These are phyloP conservation scores for Rosellinia necatrix DNA, from an alignment of 2,329 filamentous ascomycete species.

Conservation along the genomic window DNA sequence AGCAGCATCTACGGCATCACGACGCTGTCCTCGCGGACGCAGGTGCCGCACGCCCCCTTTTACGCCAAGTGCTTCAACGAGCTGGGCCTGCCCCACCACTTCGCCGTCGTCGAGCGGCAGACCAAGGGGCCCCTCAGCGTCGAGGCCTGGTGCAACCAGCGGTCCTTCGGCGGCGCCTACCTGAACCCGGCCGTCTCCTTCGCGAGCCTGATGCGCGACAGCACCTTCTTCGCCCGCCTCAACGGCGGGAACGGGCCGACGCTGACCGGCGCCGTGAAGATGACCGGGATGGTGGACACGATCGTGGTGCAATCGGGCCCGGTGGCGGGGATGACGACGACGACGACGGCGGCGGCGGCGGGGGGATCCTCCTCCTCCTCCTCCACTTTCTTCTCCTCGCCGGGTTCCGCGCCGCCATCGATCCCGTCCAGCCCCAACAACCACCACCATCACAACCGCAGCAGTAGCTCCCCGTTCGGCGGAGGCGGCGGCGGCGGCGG, in stretches of 20 bases:
- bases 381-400: no score
- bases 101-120: conserved; percentile 74
- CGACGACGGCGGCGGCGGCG: no score
- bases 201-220: conserved; percentile 62
- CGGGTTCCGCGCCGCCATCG: conserved; percentile 52
- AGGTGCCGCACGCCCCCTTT: conserved; percentile 77
- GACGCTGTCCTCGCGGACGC: conserved; percentile 64
- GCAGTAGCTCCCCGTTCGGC: conserved; percentile 35
- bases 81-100: conserved; percentile 82
- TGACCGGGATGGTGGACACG: conserved; percentile 82
- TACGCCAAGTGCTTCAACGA: conserved; percentile 85
- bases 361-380: no score
- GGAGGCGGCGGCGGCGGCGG: no score
- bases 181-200: conserved; percentile 73
- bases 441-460: no score
- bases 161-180: conserved; percentile 80
- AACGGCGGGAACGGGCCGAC: conserved; percentile 58
- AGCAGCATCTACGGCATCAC: conserved; percentile 82
- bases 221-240: conserved; percentile 55
- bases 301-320: conserved; percentile 67
- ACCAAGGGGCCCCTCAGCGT: conserved; percentile 67
- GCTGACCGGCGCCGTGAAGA: conserved; percentile 75
- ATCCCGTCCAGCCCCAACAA: conserved; percentile 55
- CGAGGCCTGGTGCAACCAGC: conserved; percentile 73
- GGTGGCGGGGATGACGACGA: no score